These are phyloP conservation scores for Decorospora gaudefroyi DNA, from an alignment of 2,329 filamentous ascomycete genomes.

Conservation along the genomic window DNA sequence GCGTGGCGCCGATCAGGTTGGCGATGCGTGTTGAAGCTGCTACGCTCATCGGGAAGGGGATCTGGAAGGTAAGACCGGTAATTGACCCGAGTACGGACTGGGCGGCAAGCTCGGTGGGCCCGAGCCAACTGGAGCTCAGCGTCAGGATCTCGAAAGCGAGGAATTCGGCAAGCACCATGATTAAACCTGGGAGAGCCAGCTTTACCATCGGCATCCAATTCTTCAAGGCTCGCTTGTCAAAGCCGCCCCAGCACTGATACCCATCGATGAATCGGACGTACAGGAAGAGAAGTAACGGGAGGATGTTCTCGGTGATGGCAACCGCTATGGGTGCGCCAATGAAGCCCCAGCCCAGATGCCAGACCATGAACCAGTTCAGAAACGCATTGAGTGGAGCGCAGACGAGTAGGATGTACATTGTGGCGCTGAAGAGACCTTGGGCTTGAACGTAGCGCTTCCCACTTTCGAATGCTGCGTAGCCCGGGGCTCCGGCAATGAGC, in stretches of 20 bases:
- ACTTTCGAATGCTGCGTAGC: slow-evolving; percentile 75
- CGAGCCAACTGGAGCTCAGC: slow-evolving; percentile 78
- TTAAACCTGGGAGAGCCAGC: slow-evolving; percentile 82
- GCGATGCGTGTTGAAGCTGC: slow-evolving; percentile 86
- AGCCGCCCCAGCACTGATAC: slow-evolving; percentile 78
- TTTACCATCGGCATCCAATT: slow-evolving; percentile 87
- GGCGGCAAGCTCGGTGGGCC: slow-evolving; percentile 78
- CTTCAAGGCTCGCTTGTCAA: slow-evolving; percentile 68
- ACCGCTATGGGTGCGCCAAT: slow-evolving; percentile 80
- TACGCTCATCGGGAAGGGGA: slow-evolving; percentile 89
- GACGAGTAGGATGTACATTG: slow-evolving; percentile 79
- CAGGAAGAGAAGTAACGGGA: slow-evolving; percentile 71
- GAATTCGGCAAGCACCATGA: slow-evolving; percentile 95
- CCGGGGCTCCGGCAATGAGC: slow-evolving; percentile 71
- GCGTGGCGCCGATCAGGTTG: slow-evolving; percentile 85
- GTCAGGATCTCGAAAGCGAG: slow-evolving; percentile 92
- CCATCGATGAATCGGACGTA: slow-evolving; percentile 76
- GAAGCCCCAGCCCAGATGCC: slow-evolving; percentile 63
- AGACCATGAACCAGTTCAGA: slow-evolving; percentile 81
- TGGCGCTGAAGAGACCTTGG: slow-evolving; percentile 81
- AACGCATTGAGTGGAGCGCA: slow-evolving; percentile 80
- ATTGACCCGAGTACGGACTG: slow-evolving; percentile 84
- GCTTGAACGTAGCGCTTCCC: slow-evolving; percentile 88
- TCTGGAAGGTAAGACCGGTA: slow-evolving; percentile 80
- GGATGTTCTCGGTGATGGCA: slow-evolving; percentile 72